These are phyloP conservation scores for Nannochloris sp. DNA, from an alignment of 139 green algal species.

Conservation along the genomic window DNA sequence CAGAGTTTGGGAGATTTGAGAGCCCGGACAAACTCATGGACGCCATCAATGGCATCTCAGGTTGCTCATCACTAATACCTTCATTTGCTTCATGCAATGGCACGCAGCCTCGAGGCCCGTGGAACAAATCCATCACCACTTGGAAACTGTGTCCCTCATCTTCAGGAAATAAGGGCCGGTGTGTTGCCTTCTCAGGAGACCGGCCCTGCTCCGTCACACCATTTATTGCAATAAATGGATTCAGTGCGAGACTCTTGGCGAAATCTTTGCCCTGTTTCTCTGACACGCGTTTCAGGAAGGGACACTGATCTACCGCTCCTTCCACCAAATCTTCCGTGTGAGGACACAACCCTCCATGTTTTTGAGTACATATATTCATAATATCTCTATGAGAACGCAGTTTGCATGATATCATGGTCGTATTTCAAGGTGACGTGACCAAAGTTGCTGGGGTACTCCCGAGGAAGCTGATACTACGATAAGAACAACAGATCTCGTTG, in stretches of 20 bases:
- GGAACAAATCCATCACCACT: constrained; percentile 13
- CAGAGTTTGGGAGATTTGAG: background rate
- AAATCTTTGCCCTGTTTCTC: constrained; percentile 20
- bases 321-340: background rate
- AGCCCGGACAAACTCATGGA: constrained; percentile 28
- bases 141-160: constrained; percentile 5
- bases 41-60: background rate
- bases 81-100: background rate
- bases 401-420: too few relatives aligned
- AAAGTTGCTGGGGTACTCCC: too few relatives aligned
- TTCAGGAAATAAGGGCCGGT: background rate
- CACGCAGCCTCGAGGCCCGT: constrained; percentile 9
- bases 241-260: constrained; percentile 15
- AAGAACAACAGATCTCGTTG: too few relatives aligned
- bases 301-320: constrained; percentile 13
- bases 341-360: too few relatives aligned
- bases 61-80: too few relatives aligned
- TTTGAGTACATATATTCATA: too few relatives aligned
- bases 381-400: too few relatives aligned
- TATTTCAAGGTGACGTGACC: too few relatives aligned
- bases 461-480: too few relatives aligned
- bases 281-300: constrained; percentile 22
- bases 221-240: constrained; percentile 11
- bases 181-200: background rate
- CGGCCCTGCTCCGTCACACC: background rate